Evolutionary conservation across 306 rosid genomes (phyloP).

Genomic region (Geum urbanum): DNA sequence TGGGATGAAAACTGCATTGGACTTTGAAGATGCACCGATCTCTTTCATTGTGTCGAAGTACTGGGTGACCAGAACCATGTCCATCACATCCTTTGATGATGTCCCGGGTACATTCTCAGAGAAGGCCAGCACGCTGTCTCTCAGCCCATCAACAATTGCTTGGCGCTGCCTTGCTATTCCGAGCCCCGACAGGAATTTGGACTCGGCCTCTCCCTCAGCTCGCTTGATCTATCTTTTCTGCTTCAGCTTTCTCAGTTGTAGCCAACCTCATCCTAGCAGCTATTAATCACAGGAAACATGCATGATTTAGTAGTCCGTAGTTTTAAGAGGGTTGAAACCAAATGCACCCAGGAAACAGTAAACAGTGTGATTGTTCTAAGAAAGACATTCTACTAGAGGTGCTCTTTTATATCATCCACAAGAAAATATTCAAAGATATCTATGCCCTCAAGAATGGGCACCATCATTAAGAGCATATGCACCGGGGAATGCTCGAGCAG

Average conservation of each 20-base stretch:
- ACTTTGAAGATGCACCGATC: slow-evolving; percentile 46
- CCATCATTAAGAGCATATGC: not conserved
- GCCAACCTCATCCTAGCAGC: slow-evolving; percentile 60
- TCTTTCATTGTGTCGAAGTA: slow-evolving; percentile 57
- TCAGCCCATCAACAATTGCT: slow-evolving; percentile 55
- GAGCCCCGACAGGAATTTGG: slow-evolving; percentile 49
- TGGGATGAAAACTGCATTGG: slow-evolving; percentile 50
- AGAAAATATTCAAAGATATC: not conserved
- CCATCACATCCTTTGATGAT: slow-evolving; percentile 53
- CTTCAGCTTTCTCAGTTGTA: slow-evolving; percentile 49
- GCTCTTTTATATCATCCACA: too few relatives aligned
- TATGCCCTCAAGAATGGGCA: not conserved
- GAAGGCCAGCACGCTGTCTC: slow-evolving; percentile 58
- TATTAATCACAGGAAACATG: slow-evolving; percentile 8
- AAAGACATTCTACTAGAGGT: not conserved
- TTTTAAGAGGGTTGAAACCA: not conserved
- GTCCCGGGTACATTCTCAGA: slow-evolving; percentile 50
- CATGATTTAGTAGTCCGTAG: not conserved
- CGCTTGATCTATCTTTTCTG: slow-evolving; percentile 54
- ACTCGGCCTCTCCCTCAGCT: slow-evolving; percentile 56
- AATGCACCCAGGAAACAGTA: not conserved
- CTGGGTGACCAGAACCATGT: slow-evolving; percentile 55
- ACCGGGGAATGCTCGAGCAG: too few relatives aligned
- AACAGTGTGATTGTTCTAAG: not conserved
- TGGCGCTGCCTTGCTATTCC: slow-evolving; percentile 60